These are phyloP conservation scores for Angophora floribunda DNA, from an alignment of 345 rosid genomes.

Conservation along the genomic window DNA sequence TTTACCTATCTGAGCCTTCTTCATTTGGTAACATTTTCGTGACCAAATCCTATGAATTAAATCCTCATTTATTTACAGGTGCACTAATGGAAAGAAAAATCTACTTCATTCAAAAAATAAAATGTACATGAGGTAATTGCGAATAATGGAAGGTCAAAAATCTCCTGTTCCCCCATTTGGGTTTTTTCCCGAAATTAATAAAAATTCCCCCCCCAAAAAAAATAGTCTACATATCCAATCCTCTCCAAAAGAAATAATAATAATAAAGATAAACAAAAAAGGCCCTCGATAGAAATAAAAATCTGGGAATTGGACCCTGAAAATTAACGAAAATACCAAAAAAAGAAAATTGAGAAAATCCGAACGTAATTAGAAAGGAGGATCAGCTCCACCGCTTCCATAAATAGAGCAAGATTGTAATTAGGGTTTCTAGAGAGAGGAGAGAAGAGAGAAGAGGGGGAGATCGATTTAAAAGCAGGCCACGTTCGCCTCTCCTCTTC, in stretches of 20 bases:
- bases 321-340: neutral
- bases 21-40: neutral
- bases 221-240: neutral
- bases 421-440: neutral
- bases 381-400: neutral
- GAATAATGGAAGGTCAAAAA: neutral
- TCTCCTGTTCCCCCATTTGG: neutral
- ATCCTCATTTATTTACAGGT: neutral
- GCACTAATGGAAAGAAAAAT: neutral
- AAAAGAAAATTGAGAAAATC: neutral
- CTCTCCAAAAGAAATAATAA: neutral
- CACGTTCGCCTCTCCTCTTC: neutral
- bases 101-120: neutral
- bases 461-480: neutral
- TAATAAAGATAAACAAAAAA: neutral
- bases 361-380: fast-evolving
- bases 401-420: neutral
- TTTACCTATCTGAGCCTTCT: neutral
- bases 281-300: neutral
- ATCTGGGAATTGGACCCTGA: neutral
- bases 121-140: too few relatives aligned
- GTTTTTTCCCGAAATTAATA: neutral
- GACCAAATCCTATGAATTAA: neutral
- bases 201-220: neutral
- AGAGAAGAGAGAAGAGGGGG: neutral